Evolutionary conservation across 2,329 filamentous ascomycete genomes (phyloP).

Genomic region (Aspergillus arachidicola): DNA sequence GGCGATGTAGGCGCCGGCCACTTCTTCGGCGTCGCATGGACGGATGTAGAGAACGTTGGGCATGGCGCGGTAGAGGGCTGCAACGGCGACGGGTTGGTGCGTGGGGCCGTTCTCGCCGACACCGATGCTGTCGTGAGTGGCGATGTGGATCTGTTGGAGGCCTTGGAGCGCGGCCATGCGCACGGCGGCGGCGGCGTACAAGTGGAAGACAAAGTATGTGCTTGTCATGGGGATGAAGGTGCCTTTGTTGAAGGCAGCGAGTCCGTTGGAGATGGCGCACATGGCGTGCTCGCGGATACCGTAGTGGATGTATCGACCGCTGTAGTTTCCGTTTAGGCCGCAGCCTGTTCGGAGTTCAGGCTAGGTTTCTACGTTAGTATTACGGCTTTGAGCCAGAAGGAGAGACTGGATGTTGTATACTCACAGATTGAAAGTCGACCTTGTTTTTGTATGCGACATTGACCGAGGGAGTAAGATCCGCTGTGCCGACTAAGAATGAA

Average conservation of each 20-base stretch:
- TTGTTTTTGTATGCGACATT: too few relatives aligned
- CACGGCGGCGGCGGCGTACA: slow-evolving; percentile 16
- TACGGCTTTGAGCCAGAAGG: too few relatives aligned
- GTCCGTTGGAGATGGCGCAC: slow-evolving; percentile 16
- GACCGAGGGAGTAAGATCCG: too few relatives aligned
- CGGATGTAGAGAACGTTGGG: slow-evolving; percentile 14
- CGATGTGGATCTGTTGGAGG: too few relatives aligned
- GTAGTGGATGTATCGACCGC: slow-evolving; percentile 15
- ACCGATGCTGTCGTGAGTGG: too few relatives aligned
- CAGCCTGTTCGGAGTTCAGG: slow-evolving; percentile 3
- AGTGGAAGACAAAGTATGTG: slow-evolving; percentile 15
- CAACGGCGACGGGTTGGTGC: too few relatives aligned
- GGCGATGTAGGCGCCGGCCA: slow-evolving; percentile 11
- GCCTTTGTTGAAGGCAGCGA: slow-evolving; percentile 20
- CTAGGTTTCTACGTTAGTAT: too few relatives aligned
- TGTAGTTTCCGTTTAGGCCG: slow-evolving; percentile 12
- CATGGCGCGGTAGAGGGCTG: too few relatives aligned
- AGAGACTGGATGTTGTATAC: too few relatives aligned
- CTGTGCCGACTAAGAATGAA: too few relatives aligned
- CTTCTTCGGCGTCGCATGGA: slow-evolving; percentile 16
- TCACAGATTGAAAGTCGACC: too few relatives aligned
- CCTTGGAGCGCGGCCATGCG: slow-evolving; percentile 7
- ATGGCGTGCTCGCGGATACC: slow-evolving; percentile 19
- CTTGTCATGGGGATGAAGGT: slow-evolving; percentile 16
- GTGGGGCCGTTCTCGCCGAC: too few relatives aligned